Evolutionary conservation across 176 grass and related monocot species (phyloP).

Genomic region (Oryza officinalis): DNA sequence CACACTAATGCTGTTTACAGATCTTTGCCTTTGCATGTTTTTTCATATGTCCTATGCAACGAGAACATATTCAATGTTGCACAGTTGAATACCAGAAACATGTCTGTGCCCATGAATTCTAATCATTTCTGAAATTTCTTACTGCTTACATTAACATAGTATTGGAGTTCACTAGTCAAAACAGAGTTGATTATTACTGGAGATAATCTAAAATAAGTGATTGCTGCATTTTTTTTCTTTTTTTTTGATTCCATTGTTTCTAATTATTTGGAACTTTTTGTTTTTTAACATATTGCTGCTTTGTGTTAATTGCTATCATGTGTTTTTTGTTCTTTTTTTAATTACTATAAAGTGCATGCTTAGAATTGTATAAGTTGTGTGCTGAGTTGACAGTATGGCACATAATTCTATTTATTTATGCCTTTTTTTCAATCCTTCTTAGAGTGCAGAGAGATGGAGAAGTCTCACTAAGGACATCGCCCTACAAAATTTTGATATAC

Average conservation of each 20-base stretch:
- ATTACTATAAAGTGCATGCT: neutral
- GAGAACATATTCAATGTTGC: neutral
- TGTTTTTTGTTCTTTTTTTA: neutral
- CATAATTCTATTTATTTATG: neutral
- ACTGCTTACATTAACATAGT: neutral
- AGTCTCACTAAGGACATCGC: conserved; percentile 74
- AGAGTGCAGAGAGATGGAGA: conserved; percentile 98
- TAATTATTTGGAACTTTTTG: neutral
- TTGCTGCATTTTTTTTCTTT: neutral
- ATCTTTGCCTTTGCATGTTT: neutral
- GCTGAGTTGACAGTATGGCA: neutral
- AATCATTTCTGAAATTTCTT: conserved; percentile 7
- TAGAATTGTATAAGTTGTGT: neutral
- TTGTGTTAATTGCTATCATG: neutral
- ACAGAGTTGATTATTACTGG: neutral
- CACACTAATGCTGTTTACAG: neutral
- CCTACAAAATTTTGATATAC: conserved; percentile 84
- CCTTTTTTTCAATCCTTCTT: conserved; percentile 38
- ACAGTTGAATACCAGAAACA: neutral
- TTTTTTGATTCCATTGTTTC: neutral
- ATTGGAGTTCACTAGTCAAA: neutral
- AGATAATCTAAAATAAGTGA: neutral
- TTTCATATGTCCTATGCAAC: neutral
- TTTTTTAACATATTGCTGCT: conserved; percentile 19
- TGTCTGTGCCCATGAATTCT: conserved; percentile 7